These are phyloP conservation scores for Candida verbasci DNA, from an alignment of 805 yeast genomes.

Conservation along the genomic window DNA sequence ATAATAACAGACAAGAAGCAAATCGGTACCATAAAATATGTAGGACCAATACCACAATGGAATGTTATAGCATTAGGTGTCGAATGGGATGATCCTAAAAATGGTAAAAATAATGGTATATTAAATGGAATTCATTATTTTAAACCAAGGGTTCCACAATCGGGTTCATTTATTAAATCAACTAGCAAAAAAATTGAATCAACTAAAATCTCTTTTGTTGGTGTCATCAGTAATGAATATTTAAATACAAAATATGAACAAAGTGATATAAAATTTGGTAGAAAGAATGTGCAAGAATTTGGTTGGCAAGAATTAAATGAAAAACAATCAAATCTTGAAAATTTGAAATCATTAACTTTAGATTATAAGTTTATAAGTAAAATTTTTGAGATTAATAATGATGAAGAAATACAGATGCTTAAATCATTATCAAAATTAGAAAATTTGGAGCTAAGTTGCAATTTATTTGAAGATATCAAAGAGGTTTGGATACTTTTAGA, in stretches of 20 bases:
- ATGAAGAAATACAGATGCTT: background rate
- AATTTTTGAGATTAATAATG: constrained; percentile 8
- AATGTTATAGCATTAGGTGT: constrained; percentile 58
- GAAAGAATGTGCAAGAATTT: constrained; percentile 53
- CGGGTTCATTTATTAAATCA: constrained; percentile 64
- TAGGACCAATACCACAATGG: constrained; percentile 68
- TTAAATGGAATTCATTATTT: constrained; percentile 57
- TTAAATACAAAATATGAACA: constrained; percentile 22
- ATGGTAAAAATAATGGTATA: constrained; percentile 74
- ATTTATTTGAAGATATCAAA: constrained; percentile 44
- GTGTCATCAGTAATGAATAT: constrained; percentile 39
- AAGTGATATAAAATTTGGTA: constrained; percentile 44
- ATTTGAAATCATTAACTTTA: constrained; percentile 48
- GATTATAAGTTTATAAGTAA: constrained; percentile 35
- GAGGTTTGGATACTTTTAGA: constrained; percentile 34
- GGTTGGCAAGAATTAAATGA: constrained; percentile 59
- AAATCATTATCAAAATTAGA: constrained; percentile 16
- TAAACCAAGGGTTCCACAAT: constrained; percentile 20
- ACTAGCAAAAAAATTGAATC: constrained; percentile 28
- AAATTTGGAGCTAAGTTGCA: constrained; percentile 56
- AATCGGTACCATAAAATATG: constrained; percentile 57
- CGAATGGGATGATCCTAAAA: constrained; percentile 72
- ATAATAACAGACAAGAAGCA: constrained; percentile 34
- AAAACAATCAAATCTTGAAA: constrained; percentile 43
- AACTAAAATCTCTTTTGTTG: constrained; percentile 27